phyloP scores from a whole-genome alignment of 805 yeast genomes.

The Spathaspora passalidarum region DNA sequence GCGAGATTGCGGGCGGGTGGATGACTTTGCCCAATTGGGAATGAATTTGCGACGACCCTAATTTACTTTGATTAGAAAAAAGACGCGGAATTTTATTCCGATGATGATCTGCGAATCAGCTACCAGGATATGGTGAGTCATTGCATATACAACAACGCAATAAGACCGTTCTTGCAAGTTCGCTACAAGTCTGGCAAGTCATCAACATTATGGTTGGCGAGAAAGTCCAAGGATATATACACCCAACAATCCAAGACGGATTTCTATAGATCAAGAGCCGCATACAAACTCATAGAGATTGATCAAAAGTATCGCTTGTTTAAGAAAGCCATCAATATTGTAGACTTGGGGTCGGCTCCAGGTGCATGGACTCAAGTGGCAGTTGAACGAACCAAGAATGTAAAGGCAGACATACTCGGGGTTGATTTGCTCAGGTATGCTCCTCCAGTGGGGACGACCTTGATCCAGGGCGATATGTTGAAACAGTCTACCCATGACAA shows the following conservation, averaged over 20 bases:
- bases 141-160: too few relatives aligned
- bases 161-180: too few relatives aligned
- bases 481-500: conserved; percentile 50
- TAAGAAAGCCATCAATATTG: conserved; percentile 53
- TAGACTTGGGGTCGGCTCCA: conserved; percentile 91
- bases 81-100: too few relatives aligned
- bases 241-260: conserved; percentile 62
- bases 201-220: conserved; percentile 56
- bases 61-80: too few relatives aligned
- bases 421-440: conserved; percentile 48
- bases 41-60: too few relatives aligned
- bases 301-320: conserved; percentile 63
- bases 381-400: conserved; percentile 38
- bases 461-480: conserved; percentile 40
- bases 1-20: too few relatives aligned
- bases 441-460: conserved; percentile 24
- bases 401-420: conserved; percentile 53
- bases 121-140: too few relatives aligned
- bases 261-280: conserved; percentile 80
- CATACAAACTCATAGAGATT: conserved; percentile 79
- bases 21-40: not conserved
- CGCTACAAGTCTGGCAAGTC: conserved; percentile 4
- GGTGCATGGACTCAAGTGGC: conserved; percentile 96
- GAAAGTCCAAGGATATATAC: conserved; percentile 66
- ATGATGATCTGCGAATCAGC: too few relatives aligned